These are phyloP conservation scores for Senecio squalidus DNA, from an alignment of 140 eudicot genomes.

Conservation along the genomic window DNA sequence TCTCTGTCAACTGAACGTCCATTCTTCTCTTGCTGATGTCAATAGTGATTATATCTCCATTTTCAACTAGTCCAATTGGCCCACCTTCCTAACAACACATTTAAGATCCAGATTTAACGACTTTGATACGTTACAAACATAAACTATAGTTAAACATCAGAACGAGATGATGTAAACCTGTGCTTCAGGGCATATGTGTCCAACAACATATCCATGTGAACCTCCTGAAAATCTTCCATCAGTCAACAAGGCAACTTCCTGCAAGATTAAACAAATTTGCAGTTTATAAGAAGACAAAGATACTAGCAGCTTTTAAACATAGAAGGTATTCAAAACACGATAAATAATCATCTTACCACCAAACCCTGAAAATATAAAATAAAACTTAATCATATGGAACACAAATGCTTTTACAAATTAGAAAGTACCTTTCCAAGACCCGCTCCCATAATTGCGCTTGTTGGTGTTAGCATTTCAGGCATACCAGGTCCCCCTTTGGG, in stretches of 20 bases:
- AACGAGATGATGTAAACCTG: constrained; percentile 40
- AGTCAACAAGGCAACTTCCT: constrained; percentile 85
- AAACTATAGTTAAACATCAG: not conserved
- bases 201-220: constrained; percentile 96
- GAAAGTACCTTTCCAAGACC: constrained; percentile 88
- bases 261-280: constrained; percentile 23
- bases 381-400: not conserved
- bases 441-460: constrained; percentile 89
- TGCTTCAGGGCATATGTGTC: constrained; percentile 97
- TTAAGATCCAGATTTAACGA: not conserved
- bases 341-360: not conserved
- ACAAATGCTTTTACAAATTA: not conserved
- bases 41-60: constrained; percentile 62
- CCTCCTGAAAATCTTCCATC: constrained; percentile 99
- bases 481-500: constrained; percentile 99
- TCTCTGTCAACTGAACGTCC: constrained; percentile 63
- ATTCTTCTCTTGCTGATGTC: constrained; percentile 71
- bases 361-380: not conserved
- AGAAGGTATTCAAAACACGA: not conserved
- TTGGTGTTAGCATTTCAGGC: constrained; percentile 81
- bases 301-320: not conserved
- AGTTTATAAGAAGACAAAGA: not conserved
- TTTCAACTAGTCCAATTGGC: constrained; percentile 75
- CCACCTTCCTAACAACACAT: constrained; percentile 81
- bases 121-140: not conserved